Conservation (phyloP, 176 grass and related monocot species). For the Elymus sibiricus region DNA sequence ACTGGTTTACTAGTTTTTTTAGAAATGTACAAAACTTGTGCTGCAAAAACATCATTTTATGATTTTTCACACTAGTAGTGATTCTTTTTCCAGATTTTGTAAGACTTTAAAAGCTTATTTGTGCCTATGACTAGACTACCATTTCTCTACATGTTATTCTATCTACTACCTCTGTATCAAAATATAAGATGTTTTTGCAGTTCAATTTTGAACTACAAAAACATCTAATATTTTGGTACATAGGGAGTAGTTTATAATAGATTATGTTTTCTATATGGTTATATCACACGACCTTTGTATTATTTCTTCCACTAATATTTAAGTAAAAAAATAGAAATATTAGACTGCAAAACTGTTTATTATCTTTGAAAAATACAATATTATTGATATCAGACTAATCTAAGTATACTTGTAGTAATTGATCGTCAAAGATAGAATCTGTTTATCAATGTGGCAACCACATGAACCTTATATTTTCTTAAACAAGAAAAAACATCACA, state of each 20-base stretch:
- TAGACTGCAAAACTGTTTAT: neutral
- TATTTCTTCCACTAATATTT: neutral
- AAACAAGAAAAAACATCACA: neutral
- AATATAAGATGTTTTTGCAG: neutral
- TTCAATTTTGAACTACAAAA: too few relatives aligned
- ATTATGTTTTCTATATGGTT: too few relatives aligned
- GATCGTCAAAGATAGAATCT: neutral
- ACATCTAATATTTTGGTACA: too few relatives aligned
- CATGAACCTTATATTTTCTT: neutral
- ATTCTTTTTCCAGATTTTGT: too few relatives aligned
- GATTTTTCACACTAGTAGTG: too few relatives aligned
- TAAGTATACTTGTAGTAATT: neutral
- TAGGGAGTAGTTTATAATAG: too few relatives aligned
- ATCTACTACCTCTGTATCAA: neutral
- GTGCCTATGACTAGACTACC: neutral
- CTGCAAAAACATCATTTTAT: too few relatives aligned
- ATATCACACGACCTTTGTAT: neutral
- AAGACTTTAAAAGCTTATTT: too few relatives aligned
- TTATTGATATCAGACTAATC: too few relatives aligned
- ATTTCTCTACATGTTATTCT: neutral
- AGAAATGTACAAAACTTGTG: too few relatives aligned
- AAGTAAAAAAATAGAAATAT: neutral
- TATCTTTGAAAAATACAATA: neutral
- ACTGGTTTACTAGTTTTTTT: too few relatives aligned
- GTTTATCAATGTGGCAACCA: neutral